Conservation (phyloP, 2,329 filamentous ascomycete species). For the Teratosphaeria zuluensis region DNA sequence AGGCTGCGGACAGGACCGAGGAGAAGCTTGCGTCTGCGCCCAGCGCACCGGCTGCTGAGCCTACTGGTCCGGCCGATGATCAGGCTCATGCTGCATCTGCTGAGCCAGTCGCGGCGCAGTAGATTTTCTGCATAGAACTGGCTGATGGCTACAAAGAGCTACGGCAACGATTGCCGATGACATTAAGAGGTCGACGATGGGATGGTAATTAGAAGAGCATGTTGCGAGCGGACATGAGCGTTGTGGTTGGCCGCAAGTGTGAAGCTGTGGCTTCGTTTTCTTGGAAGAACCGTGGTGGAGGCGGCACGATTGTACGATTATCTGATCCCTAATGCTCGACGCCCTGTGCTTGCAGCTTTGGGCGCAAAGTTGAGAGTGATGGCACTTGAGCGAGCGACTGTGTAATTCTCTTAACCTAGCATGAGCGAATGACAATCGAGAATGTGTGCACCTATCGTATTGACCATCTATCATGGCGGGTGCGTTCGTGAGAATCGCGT, state of each 20-base stretch:
- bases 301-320: not conserved
- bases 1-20: constrained; percentile 21
- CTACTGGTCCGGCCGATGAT: not conserved
- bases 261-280: not conserved
- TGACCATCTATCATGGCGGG: not conserved
- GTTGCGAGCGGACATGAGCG: not conserved
- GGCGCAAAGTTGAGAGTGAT: not conserved
- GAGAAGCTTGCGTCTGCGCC: constrained; percentile 2
- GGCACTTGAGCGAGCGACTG: not conserved
- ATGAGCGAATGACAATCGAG: not conserved
- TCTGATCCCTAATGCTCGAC: not conserved
- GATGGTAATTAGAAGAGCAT: not conserved
- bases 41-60: constrained; percentile 1
- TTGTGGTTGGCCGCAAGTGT: not conserved
- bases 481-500: not conserved
- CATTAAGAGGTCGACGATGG: not conserved
- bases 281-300: not conserved
- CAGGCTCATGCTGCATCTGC: not conserved
- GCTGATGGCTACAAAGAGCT: not conserved
- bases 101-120: not conserved
- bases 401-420: not conserved
- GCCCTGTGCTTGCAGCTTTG: not conserved
- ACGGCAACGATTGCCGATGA: not conserved
- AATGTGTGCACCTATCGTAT: not conserved
- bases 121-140: not conserved